phyloP scores from a whole-genome alignment of 495 filamentous ascomycete genomes.

The Hypomontagnella monticulosa region DNA sequence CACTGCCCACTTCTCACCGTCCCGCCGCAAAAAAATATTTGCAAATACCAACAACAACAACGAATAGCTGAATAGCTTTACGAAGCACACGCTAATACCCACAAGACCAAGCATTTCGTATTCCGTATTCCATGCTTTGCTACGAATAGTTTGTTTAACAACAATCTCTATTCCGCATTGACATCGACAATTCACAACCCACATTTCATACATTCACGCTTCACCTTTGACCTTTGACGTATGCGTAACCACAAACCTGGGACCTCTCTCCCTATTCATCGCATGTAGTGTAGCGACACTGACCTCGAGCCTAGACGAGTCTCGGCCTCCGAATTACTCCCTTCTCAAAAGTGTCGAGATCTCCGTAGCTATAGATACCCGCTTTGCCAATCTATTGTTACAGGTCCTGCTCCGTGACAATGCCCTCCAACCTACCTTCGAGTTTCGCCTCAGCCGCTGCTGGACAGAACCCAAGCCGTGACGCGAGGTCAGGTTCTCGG shows the following conservation, averaged over 20 bases:
- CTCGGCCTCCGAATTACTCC: too few species aligned
- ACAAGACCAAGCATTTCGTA: slow-evolving; percentile 15
- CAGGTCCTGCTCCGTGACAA: slow-evolving; percentile 46
- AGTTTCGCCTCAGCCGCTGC: slow-evolving; percentile 87
- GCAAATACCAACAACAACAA: neutral
- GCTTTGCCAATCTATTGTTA: neutral
- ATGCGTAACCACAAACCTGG: slow-evolving; percentile 13
- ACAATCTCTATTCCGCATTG: slow-evolving; percentile 4
- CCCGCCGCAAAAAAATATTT: too few species aligned
- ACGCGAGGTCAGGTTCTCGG: slow-evolving; percentile 60
- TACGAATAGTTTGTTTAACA: slow-evolving; percentile 19
- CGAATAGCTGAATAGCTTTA: slow-evolving; percentile 24
- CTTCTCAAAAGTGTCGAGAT: too few species aligned
- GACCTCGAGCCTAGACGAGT: slow-evolving; percentile 5
- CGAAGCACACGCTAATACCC: slow-evolving; percentile 18
- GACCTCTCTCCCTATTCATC: neutral
- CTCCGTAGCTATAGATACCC: neutral
- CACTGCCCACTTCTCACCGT: slow-evolving; percentile 3
- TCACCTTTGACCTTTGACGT: slow-evolving; percentile 17
- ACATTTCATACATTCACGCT: neutral
- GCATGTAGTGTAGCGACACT: neutral
- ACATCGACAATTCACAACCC: neutral
- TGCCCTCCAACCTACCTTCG: slow-evolving; percentile 81
- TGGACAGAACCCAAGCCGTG: slow-evolving; percentile 69
- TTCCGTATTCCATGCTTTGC: slow-evolving; percentile 13